Evolutionary conservation across 257 asterid species (phyloP).

Genomic region (Prunella vulgaris): DNA sequence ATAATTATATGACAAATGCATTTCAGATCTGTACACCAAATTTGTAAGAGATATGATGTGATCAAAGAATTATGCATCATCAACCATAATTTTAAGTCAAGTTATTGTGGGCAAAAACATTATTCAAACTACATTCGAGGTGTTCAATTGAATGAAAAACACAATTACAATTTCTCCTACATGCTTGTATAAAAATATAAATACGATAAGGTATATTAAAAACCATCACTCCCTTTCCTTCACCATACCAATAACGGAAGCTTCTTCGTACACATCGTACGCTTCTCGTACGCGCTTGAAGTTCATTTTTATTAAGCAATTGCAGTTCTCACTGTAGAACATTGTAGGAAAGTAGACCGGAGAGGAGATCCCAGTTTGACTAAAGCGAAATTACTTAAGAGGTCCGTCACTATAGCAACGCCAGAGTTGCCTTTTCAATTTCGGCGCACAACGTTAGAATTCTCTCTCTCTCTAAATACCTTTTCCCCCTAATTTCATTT

Average conservation of each 20-base stretch:
- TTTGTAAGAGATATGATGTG: no score
- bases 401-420: conserved; percentile 25
- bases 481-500: neutral
- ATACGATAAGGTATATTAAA: neutral
- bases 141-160: neutral
- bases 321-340: conserved; percentile 22
- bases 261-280: conserved; percentile 5
- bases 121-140: no score
- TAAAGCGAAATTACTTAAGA: conserved; percentile 23
- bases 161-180: no score
- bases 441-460: conserved; percentile 53
- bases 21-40: no score
- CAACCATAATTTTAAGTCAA: no score
- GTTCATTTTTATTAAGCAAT: neutral
- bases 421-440: conserved; percentile 34
- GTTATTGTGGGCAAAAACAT: no score
- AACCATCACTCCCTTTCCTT: neutral
- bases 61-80: no score
- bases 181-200: no score
- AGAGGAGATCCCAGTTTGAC: conserved; percentile 17
- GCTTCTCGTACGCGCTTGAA: conserved; percentile 21
- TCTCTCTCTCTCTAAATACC: conserved; percentile 17
- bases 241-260: neutral
- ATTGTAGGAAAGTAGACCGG: neutral
- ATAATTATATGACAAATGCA: no score